A percentile compares a stretch with the other conserved stretches of the same genome.
Evolutionary conservation across 164 flowering plant species (phyloP).

Genomic region (Euptelea pleiosperma): DNA sequence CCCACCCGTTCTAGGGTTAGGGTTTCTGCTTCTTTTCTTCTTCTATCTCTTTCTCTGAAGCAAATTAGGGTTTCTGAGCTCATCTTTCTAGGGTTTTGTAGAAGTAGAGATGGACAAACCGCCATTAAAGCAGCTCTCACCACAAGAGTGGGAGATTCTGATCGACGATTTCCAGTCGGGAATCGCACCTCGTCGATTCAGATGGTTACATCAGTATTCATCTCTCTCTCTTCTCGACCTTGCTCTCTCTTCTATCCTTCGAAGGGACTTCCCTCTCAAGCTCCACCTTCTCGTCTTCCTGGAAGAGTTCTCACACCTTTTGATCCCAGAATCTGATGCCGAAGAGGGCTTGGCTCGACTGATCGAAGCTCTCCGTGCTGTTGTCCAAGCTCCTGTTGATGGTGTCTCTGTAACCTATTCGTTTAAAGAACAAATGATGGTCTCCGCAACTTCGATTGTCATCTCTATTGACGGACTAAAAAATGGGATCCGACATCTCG

Average conservation of each 20-base stretch:
- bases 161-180: slow-evolving; percentile 78
- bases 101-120: slow-evolving; percentile 10
- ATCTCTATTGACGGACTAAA: slow-evolving; percentile 24
- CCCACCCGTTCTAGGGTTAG: neutral
- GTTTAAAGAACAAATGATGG: slow-evolving; percentile 68
- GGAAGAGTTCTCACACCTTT: slow-evolving; percentile 34
- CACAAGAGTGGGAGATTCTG: slow-evolving; percentile 73
- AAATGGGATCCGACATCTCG: slow-evolving; percentile 20
- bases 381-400: slow-evolving; percentile 65
- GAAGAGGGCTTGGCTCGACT: slow-evolving; percentile 31
- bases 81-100: neutral
- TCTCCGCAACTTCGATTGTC: slow-evolving; percentile 55
- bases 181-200: slow-evolving; percentile 25
- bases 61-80: slow-evolving; percentile 12
- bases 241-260: slow-evolving; percentile 51
- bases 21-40: neutral
- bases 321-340: slow-evolving; percentile 16
- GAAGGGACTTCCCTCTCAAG: slow-evolving; percentile 51
- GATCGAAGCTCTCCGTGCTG: slow-evolving; percentile 48
- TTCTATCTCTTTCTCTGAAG: neutral
- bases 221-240: slow-evolving; percentile 44
- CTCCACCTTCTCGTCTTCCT: slow-evolving; percentile 52
- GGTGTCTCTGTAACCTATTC: slow-evolving; percentile 32
- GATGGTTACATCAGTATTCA: slow-evolving; percentile 39
- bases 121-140: slow-evolving; percentile 39